Conservation (phyloP, 371 early-diverging fungal genomes). For the Mucor racemosus region DNA sequence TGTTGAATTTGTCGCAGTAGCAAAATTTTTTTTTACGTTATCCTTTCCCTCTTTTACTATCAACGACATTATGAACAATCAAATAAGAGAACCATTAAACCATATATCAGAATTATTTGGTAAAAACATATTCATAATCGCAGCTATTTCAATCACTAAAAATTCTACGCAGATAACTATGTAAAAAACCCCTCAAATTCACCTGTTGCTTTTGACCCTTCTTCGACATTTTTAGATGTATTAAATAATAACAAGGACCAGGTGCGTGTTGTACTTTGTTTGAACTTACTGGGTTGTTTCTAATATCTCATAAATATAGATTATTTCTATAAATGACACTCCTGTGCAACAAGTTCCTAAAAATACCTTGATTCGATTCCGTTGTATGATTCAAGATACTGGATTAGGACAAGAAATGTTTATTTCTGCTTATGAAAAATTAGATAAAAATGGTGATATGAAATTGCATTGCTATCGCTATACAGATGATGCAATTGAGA, state of each 20-base stretch:
- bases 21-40: not conserved
- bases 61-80: conserved; percentile 5
- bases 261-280: conserved; percentile 11
- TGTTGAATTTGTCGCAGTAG: not conserved
- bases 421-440: conserved; percentile 50
- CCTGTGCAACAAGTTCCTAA: conserved; percentile 45
- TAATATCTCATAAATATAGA: conserved; percentile 30
- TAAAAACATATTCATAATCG: not conserved
- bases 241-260: conserved; percentile 21
- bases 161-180: conserved; percentile 11
- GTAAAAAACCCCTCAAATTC: conserved; percentile 12
- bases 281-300: not conserved
- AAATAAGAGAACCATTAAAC: conserved; percentile 20
- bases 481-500: conserved; percentile 44
- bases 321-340: conserved; percentile 52
- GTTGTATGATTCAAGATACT: conserved; percentile 74
- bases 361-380: conserved; percentile 63
- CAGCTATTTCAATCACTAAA: not conserved
- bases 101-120: conserved; percentile 21
- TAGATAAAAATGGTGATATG: conserved; percentile 24
- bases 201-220: conserved; percentile 27
- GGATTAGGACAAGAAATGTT: conserved; percentile 67
- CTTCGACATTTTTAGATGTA: conserved; percentile 18
- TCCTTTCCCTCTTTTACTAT: not conserved
- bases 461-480: conserved; percentile 41